Evolutionary conservation across 2,329 filamentous ascomycete genomes (phyloP).

Genomic region (Cladophialophora yegresii): DNA sequence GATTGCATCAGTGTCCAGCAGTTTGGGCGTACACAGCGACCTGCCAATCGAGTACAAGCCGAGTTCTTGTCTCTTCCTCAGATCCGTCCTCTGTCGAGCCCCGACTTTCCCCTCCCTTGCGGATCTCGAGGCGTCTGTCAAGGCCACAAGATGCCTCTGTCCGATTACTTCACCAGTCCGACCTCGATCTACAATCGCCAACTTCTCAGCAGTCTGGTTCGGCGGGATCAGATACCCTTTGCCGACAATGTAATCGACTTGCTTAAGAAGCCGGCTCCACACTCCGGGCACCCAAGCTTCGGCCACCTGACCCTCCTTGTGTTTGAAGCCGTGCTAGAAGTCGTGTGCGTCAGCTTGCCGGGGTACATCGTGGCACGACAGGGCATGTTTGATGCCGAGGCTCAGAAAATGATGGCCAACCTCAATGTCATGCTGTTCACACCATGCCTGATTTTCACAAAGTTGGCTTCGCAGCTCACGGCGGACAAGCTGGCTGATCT

Average conservation of each 20-base stretch:
- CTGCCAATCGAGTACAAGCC: not conserved
- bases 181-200: conserved; percentile 32
- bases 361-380: conserved; percentile 88
- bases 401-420: conserved; percentile 95
- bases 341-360: conserved; percentile 90
- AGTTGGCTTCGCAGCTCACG: conserved; percentile 90
- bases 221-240: conserved; percentile 32
- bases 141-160: conserved; percentile 29
- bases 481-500: conserved; percentile 87
- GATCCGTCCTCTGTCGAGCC: not conserved
- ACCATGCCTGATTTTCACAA: conserved; percentile 95
- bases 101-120: not conserved
- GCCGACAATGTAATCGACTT: conserved; percentile 19
- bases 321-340: conserved; percentile 91
- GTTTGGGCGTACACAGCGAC: not conserved
- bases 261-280: conserved; percentile 26
- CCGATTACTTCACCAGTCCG: conserved; percentile 33
- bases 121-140: not conserved
- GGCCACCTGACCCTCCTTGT: conserved; percentile 74
- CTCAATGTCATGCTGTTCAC: conserved; percentile 96
- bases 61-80: not conserved
- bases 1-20: conserved; percentile 3
- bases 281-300: conserved; percentile 52
- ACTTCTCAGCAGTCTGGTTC: conserved; percentile 20
- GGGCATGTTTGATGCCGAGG: conserved; percentile 92